A percentile compares a stretch with the other conserved stretches of the same genome.
Evolutionary conservation across 2,329 filamentous ascomycete genomes (phyloP).

Genomic region (Graphiopsis chlorocephala): DNA sequence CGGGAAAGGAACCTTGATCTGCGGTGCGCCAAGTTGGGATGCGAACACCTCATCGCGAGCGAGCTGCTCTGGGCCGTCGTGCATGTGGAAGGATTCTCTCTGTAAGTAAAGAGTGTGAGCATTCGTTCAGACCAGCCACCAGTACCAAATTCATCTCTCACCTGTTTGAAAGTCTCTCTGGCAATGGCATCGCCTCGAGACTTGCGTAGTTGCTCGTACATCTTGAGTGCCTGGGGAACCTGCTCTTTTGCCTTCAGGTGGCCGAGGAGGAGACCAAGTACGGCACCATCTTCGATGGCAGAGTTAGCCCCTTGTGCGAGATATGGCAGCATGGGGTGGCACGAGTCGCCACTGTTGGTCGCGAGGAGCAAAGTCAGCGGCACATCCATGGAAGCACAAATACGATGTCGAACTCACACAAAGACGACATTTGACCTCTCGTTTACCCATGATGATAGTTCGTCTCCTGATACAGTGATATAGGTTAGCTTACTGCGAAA

Average conservation of each 20-base stretch:
- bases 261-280: conserved; percentile 47
- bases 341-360: conserved; percentile 51
- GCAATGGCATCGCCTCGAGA: conserved; percentile 52
- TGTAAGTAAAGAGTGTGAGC: conserved; percentile 30
- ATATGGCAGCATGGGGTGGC: conserved; percentile 62
- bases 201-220: conserved; percentile 47
- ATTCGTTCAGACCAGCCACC: neutral
- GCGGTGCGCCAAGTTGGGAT: conserved; percentile 51
- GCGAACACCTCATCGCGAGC: conserved; percentile 56
- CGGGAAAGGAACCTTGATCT: conserved; percentile 57
- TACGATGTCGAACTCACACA: neutral
- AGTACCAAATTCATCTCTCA: neutral
- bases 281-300: conserved; percentile 64
- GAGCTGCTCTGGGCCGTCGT: conserved; percentile 53
- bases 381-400: neutral
- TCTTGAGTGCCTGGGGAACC: conserved; percentile 36
- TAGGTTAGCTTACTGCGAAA: neutral
- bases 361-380: conserved; percentile 11
- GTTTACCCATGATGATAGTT: conserved; percentile 46
- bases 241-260: conserved; percentile 41
- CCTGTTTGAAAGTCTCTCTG: conserved; percentile 52
- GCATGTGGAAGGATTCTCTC: conserved; percentile 37
- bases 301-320: conserved; percentile 66
- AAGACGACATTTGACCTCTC: conserved; percentile 46
- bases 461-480: neutral